Evolutionary conservation across 768 basidiomycete genomes (phyloP).

Genomic region (Russula sp.): DNA sequence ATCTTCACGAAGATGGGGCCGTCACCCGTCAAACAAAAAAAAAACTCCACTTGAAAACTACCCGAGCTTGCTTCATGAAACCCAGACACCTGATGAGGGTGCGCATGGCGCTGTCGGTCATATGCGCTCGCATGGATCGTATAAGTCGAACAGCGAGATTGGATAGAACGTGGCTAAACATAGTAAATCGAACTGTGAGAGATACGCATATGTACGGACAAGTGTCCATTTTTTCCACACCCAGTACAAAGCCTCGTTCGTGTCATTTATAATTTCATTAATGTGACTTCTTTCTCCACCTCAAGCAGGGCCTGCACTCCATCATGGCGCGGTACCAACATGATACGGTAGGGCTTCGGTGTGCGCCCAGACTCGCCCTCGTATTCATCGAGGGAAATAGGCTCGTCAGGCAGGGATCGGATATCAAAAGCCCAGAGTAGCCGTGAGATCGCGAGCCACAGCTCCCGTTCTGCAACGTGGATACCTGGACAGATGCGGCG

Average conservation of each 20-base stretch:
- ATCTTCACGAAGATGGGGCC: neutral
- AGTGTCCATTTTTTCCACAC: too few relatives aligned
- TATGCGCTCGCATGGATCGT: neutral
- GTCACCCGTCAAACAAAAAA: neutral
- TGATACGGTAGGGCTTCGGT: slow-evolving; percentile 39
- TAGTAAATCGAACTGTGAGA: neutral
- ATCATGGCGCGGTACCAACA: slow-evolving; percentile 26
- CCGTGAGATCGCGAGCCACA: slow-evolving; percentile 41
- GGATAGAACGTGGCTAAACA: neutral
- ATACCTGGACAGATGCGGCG: slow-evolving; percentile 41
- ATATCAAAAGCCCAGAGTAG: slow-evolving; percentile 46
- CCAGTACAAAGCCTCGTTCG: neutral
- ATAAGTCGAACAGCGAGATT: neutral
- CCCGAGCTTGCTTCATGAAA: neutral
- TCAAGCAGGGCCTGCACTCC: slow-evolving; percentile 13
- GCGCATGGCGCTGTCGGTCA: neutral
- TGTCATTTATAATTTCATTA: slow-evolving; percentile 14
- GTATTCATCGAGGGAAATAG: slow-evolving; percentile 43
- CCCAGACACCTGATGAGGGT: neutral
- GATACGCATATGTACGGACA: too few relatives aligned
- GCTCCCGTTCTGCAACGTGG: slow-evolving; percentile 41
- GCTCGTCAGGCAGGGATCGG: slow-evolving; percentile 37
- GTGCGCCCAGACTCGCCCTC: slow-evolving; percentile 43
- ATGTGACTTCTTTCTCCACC: slow-evolving; percentile 14
- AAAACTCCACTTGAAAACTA: neutral